Conservation (phyloP, 129 eudicot species). For the Gnaphalium uliginosum region DNA sequence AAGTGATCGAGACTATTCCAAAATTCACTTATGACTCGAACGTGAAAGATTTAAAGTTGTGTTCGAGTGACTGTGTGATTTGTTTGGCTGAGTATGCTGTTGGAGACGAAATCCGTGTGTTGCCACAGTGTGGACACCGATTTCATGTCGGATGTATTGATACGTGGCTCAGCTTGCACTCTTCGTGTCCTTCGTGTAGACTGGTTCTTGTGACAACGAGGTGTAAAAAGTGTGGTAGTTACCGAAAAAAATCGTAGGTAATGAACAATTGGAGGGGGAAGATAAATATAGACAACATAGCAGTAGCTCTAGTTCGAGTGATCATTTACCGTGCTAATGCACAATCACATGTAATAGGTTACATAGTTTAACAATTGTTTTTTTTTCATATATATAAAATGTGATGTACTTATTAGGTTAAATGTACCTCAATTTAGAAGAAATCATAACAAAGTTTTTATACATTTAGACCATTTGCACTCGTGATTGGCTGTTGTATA, state of each 20-base stretch:
- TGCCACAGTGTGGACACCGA: constrained; percentile 50
- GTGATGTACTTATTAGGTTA: too few species aligned
- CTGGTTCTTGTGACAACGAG: constrained; percentile 45
- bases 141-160: not conserved
- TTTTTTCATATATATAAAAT: too few species aligned
- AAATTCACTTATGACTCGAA: constrained; percentile 17
- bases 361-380: too few species aligned
- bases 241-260: constrained; percentile 18
- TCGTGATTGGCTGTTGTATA: too few species aligned
- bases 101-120: constrained; percentile 37
- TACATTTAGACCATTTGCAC: too few species aligned
- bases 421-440: too few species aligned
- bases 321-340: constrained; percentile 29
- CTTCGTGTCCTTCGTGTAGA: constrained; percentile 46
- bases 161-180: constrained; percentile 21
- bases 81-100: constrained; percentile 31
- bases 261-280: constrained; percentile 19
- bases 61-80: constrained; percentile 35
- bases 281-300: constrained; percentile 15
- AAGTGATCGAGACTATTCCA: constrained; percentile 42
- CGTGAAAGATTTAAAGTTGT: not conserved
- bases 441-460: too few species aligned
- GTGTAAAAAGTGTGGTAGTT: constrained; percentile 59
- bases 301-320: constrained; percentile 23
- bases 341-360: too few species aligned